Conservation (phyloP, 1,284 basidiomycete genomes). For the Macrocystidia cucumis region DNA sequence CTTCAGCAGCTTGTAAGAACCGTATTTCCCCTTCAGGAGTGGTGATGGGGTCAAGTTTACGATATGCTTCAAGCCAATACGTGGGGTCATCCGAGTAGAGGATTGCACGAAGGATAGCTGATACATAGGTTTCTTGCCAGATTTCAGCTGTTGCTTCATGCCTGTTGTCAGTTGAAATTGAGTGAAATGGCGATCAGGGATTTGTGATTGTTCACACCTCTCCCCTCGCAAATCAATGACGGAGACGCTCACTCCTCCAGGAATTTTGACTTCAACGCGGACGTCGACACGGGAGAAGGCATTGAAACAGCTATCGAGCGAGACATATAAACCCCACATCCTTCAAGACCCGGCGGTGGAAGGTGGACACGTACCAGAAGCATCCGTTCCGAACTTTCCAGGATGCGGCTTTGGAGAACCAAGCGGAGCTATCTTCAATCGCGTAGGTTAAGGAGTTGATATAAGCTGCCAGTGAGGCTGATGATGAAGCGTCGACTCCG, state of each 20-base stretch:
- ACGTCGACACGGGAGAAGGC: slow-evolving; percentile 97
- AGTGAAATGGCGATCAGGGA: neutral
- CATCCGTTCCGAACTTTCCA: slow-evolving; percentile 95
- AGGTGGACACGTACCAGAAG: slow-evolving; percentile 66
- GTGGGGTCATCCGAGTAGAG: slow-evolving; percentile 94
- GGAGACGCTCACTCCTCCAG: slow-evolving; percentile 94
- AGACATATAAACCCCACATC: slow-evolving; percentile 1
- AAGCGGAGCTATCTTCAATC: slow-evolving; percentile 86
- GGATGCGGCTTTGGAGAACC: slow-evolving; percentile 84
- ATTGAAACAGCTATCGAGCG: slow-evolving; percentile 82
- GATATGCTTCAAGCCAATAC: slow-evolving; percentile 88
- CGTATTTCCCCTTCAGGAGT: slow-evolving; percentile 83
- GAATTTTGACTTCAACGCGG: slow-evolving; percentile 96
- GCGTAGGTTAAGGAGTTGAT: slow-evolving; percentile 96
- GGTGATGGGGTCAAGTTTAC: slow-evolving; percentile 94
- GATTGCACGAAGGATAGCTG: slow-evolving; percentile 86
- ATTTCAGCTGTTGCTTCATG: slow-evolving; percentile 90
- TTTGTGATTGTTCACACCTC: slow-evolving; percentile 45
- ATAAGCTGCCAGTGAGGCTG: slow-evolving; percentile 95
- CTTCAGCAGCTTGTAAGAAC: slow-evolving; percentile 89
- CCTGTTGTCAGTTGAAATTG: slow-evolving; percentile 28
- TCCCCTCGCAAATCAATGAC: slow-evolving; percentile 93
- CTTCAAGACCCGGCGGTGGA: neutral
- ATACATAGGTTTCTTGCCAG: slow-evolving; percentile 97
- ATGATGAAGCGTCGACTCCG: slow-evolving; percentile 95